Evolutionary conservation across 352 stramenopile species (phyloP), one percentile per base, ranked within the genome.

Genomic region (Globisporangium camurandrum): DNA sequence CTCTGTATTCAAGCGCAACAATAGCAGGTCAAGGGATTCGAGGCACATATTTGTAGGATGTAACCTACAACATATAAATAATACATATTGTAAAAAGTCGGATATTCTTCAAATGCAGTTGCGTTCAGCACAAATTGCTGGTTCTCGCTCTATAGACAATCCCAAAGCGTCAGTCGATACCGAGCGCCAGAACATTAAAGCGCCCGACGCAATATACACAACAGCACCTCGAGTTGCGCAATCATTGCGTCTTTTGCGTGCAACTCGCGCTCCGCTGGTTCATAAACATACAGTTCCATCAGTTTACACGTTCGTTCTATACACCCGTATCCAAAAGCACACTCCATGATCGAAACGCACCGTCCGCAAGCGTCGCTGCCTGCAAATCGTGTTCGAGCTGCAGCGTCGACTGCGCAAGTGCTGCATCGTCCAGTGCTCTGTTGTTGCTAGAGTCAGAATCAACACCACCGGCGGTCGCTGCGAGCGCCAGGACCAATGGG

Each of bases 41-140:
- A 20, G 17, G n/a, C 14, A 17, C 12, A 17, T 5, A 40, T n/a
- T 12, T 20, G 34, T n/a, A 40, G 14, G 7, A 9, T 17, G 11
- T 23, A 33, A 31, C 31, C 4, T 20, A 19, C 14, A 19, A 46
- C 19, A 24, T n/a, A 17, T 22, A 1, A 10, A 43, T 11, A 31
- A 16, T 7, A 24, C n/a, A 30, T 23, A 28, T 11, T 22, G 41
- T 33, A 41, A 39, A 67, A 40, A 57, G 67, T 75, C 84, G 71
- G 76, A 89, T 87, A 86, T 87, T 91, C 75, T 89, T 92, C 80
- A 47, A 92, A 86, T 37, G 80, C 75, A 5, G 76, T 79, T 10
- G 78, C 80, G 37, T 89, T 88, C 48, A 89, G 57, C 64, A 92
- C 54, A 39, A 86, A 88, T 59, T 92, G 72, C 64, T 89, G 75